Conservation (phyloP, 2,329 filamentous ascomycete species). For the Domatiomyces catenatus region DNA sequence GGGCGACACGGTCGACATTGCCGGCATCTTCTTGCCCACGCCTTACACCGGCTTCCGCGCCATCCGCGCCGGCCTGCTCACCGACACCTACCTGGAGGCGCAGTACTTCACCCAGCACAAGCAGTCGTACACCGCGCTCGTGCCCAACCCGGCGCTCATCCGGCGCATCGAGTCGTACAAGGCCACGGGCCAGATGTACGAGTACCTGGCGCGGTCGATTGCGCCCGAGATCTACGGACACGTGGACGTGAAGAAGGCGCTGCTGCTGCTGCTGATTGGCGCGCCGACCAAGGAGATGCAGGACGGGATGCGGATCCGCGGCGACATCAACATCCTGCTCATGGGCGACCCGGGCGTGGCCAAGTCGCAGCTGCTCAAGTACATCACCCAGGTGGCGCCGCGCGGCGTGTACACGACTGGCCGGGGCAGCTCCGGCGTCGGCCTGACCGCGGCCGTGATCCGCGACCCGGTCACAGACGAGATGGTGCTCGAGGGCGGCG, state of each 20-base stretch:
- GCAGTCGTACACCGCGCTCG: constrained; percentile 89
- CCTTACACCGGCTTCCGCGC: constrained; percentile 99
- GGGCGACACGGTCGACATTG: constrained; percentile 84
- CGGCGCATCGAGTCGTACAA: constrained; percentile 74
- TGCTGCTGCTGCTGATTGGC: constrained; percentile 86
- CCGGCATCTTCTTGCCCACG: constrained; percentile 89
- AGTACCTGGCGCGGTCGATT: constrained; percentile 88
- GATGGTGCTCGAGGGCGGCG: constrained; percentile 65
- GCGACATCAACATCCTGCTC: constrained; percentile 94
- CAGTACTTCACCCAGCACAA: constrained; percentile 93
- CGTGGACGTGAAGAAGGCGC: constrained; percentile 91
- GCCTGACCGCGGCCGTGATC: constrained; percentile 67
- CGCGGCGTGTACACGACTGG: constrained; percentile 76
- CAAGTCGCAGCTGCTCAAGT: constrained; percentile 95
- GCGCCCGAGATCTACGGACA: constrained; percentile 96
- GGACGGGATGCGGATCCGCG: constrained; percentile 96
- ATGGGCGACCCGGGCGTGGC: constrained; percentile 99
- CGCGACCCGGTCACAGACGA: constrained; percentile 67
- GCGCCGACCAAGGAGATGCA: constrained; percentile 94
- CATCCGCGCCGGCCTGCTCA: constrained; percentile 87
- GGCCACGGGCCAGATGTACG: constrained; percentile 80
- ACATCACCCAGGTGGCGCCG: constrained; percentile 94
- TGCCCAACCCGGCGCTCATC: constrained; percentile 63
- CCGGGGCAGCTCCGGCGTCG: constrained; percentile 65
- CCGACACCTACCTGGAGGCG: constrained; percentile 91